Evolutionary conservation across 2,329 filamentous ascomycete genomes (phyloP), one percentile per base, ranked within the genome.

Genomic region (Xylariaceae sp.): DNA sequence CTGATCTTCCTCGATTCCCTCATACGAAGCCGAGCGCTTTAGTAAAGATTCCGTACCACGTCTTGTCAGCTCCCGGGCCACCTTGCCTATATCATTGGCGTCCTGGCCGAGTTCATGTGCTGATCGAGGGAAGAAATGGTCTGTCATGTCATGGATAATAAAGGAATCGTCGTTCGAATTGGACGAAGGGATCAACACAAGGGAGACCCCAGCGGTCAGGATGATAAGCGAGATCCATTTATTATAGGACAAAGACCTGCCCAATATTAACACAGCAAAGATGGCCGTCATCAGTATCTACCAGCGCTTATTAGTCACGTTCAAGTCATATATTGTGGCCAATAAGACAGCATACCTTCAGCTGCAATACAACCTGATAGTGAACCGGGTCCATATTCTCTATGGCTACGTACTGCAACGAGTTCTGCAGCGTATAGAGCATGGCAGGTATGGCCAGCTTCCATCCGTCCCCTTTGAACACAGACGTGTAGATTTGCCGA

Each of bases 381-480:
- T 92, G 91, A 4, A 94, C 90, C 0, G 92, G 88, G 65, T 95
- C 90, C 63, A 97, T 72, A 62, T 97, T 96, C 57, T 89, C 90
- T 10, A 96, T 84, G 1, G 90, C 92, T 49, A 95, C 81, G 67
- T 96, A 99, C 70, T 96, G 90, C 50, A 97, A 74, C n/a, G 88
- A 88, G 67, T 96, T 97, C 65, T 96, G 90, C 26, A 96, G 70
- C 0, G 92, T 96, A 68, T 96, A 97, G 1, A 97, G 77, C 4
- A 84, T 80, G 3, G 92, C 94, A 0, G 92, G 94, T 40, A 97
- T 85, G 8, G 89, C 90, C 59, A 99, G 75, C 71, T 96, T 96
- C 92, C 92, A 97, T 62, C 91, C 91, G 68, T 97, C 94, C 9
- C 87, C 86, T 0, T 87, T 86, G 68, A 97, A 95, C 15, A 96